phyloP scores from a whole-genome alignment of 2,329 filamentous ascomycete genomes.

The Ceratocystis variospora region DNA sequence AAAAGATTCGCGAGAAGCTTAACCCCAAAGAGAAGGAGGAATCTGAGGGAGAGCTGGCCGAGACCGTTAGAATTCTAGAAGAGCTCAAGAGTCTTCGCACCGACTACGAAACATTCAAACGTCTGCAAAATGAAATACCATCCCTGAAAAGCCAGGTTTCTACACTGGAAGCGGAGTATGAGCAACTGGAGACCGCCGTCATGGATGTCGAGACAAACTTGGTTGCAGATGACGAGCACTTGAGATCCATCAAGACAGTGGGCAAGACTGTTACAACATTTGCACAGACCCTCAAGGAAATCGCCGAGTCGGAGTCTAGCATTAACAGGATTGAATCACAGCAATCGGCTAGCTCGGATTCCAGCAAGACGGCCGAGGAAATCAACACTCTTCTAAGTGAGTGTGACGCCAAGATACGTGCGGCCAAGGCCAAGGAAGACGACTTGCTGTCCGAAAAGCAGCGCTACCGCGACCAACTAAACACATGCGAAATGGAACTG shows the following conservation, averaged over 20 bases:
- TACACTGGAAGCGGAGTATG: slow-evolving; percentile 47
- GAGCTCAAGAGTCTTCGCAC: slow-evolving; percentile 48
- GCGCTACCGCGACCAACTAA: slow-evolving; percentile 53
- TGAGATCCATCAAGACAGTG: slow-evolving; percentile 61
- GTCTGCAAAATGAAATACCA: slow-evolving; percentile 59
- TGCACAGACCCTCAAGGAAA: slow-evolving; percentile 55
- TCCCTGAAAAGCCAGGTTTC: slow-evolving; percentile 49
- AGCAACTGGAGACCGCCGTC: slow-evolving; percentile 43
- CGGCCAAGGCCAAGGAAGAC: slow-evolving; percentile 47
- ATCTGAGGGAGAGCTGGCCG: slow-evolving; percentile 46
- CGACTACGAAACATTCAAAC: slow-evolving; percentile 60
- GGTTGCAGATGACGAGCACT: slow-evolving; percentile 47
- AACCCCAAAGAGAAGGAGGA: slow-evolving; percentile 49
- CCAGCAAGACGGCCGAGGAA: slow-evolving; percentile 50
- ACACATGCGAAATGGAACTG: slow-evolving; percentile 58
- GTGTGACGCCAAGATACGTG: slow-evolving; percentile 52
- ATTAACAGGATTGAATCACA: slow-evolving; percentile 63
- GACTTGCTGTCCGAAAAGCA: slow-evolving; percentile 60
- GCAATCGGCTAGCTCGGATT: slow-evolving; percentile 43
- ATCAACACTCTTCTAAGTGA: slow-evolving; percentile 63
- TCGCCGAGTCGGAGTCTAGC: slow-evolving; percentile 55
- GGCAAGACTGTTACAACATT: slow-evolving; percentile 66
- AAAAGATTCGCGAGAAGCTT: slow-evolving; percentile 51
- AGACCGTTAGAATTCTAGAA: slow-evolving; percentile 37
- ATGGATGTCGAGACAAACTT: slow-evolving; percentile 57